phyloP scores from a whole-genome alignment of 768 basidiomycete species.

The Xerocomus potaroensis region DNA sequence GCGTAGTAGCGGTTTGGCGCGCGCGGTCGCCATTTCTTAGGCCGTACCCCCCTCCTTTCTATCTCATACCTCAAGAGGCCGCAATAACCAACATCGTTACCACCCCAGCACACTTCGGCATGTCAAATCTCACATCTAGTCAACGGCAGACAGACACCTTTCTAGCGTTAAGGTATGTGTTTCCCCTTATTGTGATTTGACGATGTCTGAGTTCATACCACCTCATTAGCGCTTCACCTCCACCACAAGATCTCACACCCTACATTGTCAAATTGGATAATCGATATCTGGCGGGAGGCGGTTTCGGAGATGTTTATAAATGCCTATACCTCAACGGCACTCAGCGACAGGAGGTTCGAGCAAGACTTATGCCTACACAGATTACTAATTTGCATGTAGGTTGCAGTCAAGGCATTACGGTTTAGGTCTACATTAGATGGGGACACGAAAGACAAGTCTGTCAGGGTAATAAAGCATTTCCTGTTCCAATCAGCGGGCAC shows the following conservation, averaged over 20 bases:
- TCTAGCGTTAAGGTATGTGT: too few species aligned
- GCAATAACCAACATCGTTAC: too few species aligned
- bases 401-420: slow-evolving; percentile 5
- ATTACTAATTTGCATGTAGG: neutral
- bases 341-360: neutral
- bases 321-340: neutral
- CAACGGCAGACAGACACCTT: too few species aligned
- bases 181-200: too few species aligned
- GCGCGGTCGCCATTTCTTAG: too few species aligned
- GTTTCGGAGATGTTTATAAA: slow-evolving; percentile 3
- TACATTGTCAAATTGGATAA: neutral
- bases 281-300: neutral
- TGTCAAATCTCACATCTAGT: too few species aligned
- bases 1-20: too few species aligned
- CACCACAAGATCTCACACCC: slow-evolving; percentile 2
- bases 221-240: neutral
- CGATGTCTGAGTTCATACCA: too few species aligned
- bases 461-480: neutral
- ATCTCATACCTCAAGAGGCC: too few species aligned
- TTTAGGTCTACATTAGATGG: neutral
- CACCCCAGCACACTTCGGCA: too few species aligned
- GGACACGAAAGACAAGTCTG: neutral
- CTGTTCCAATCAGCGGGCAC: too few species aligned
- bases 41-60: too few species aligned
- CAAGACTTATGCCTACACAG: neutral